These are phyloP conservation scores for Diversispora epigaea DNA, from an alignment of 192 early-diverging fungal species.

Conservation along the genomic window DNA sequence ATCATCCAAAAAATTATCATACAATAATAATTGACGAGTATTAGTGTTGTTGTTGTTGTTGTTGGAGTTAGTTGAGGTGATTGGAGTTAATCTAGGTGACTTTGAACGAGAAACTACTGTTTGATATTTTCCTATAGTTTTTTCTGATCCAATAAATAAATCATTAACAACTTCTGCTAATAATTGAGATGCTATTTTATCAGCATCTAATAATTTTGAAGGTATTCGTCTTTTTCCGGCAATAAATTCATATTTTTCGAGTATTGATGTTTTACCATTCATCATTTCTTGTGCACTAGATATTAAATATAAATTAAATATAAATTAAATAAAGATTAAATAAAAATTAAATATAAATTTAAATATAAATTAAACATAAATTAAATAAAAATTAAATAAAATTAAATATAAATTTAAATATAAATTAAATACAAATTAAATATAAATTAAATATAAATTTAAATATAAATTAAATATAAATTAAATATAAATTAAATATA, in stretches of 20 bases:
- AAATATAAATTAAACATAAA: too few relatives aligned
- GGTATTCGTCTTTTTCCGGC: slow-evolving; percentile 36
- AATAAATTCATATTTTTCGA: slow-evolving; percentile 40
- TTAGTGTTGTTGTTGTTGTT: too few relatives aligned
- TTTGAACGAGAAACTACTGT: slow-evolving; percentile 37
- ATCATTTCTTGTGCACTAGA: not conserved
- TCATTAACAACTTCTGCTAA: slow-evolving; percentile 41
- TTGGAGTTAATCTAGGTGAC: slow-evolving; percentile 31
- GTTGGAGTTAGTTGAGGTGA: too few relatives aligned
- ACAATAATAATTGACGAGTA: slow-evolving; percentile 19
- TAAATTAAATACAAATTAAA: too few relatives aligned
- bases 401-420: too few relatives aligned
- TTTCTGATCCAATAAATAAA: slow-evolving; percentile 29
- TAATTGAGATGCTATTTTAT: slow-evolving; percentile 7
- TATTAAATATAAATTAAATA: not conserved
- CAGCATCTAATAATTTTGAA: not conserved
- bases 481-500: too few relatives aligned
- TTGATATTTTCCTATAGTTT: slow-evolving; percentile 34
- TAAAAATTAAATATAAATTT: not conserved
- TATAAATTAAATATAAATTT: too few relatives aligned
- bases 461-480: too few relatives aligned
- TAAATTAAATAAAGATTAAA: not conserved
- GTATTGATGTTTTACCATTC: not conserved
- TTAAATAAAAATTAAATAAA: too few relatives aligned
- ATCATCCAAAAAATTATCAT: slow-evolving; percentile 16